Evolutionary conservation across 306 rosid species (phyloP).

Genomic region (Casuarina cunninghamiana): DNA sequence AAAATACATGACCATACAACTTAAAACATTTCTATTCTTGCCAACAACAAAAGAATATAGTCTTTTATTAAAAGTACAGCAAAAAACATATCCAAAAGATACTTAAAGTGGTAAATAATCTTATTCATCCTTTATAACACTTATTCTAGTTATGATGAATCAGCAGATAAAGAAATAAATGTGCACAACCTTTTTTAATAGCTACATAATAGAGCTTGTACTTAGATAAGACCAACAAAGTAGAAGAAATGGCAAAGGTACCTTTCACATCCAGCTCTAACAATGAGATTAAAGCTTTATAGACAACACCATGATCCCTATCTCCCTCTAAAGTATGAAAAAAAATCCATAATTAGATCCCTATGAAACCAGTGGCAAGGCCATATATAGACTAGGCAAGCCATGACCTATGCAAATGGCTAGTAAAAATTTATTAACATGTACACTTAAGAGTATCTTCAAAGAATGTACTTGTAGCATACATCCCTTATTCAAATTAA

Average conservation of each 20-base stretch:
- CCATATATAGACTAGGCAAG: background rate
- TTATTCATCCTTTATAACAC: background rate
- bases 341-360: constrained; percentile 34
- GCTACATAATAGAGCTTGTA: background rate
- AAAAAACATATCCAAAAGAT: background rate
- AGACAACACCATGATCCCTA: constrained; percentile 96
- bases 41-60: background rate
- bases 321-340: constrained; percentile 67
- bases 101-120: background rate
- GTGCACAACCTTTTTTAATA: too few relatives aligned
- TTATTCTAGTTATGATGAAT: background rate
- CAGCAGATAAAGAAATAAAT: background rate
- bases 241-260: constrained; percentile 29
- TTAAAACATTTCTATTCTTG: background rate
- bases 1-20: background rate
- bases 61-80: background rate
- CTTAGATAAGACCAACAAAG: background rate
- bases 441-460: background rate
- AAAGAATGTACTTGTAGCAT: background rate
- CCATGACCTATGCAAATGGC: too few relatives aligned
- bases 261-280: constrained; percentile 97
- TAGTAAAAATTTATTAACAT: background rate
- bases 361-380: background rate
- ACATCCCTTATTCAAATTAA: background rate
- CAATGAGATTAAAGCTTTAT: constrained; percentile 92